These are phyloP conservation scores for Epichloe glyceriae DNA, from an alignment of 2,329 filamentous ascomycete species.

Conservation along the genomic window DNA sequence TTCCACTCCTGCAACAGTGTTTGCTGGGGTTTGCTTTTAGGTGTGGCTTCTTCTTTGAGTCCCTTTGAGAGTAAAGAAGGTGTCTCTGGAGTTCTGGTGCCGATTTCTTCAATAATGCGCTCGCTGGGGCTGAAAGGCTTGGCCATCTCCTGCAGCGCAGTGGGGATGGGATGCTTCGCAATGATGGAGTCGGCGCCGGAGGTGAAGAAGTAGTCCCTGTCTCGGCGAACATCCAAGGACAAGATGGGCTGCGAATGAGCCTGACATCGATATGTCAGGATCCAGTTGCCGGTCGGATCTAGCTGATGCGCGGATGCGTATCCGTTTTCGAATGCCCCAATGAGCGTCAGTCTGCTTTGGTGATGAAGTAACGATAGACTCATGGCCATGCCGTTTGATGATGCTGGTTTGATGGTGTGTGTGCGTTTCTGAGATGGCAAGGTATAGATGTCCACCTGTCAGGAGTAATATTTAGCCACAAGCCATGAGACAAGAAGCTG, in stretches of 20 bases:
- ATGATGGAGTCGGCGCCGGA: slow-evolving; percentile 73
- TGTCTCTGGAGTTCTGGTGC: slow-evolving; percentile 7
- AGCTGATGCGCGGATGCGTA: slow-evolving; percentile 53
- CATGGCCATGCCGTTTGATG: slow-evolving; percentile 77
- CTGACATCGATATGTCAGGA: slow-evolving; percentile 47
- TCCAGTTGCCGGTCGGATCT: slow-evolving; percentile 27
- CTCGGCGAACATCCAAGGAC: slow-evolving; percentile 48
- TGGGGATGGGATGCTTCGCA: slow-evolving; percentile 58
- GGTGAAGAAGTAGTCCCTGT: slow-evolving; percentile 53
- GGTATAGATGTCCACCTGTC: slow-evolving; percentile 66
- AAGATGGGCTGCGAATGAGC: slow-evolving; percentile 71
- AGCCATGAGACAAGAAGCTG: too few relatives aligned
- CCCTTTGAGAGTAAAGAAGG: slow-evolving; percentile 15
- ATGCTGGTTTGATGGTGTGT: slow-evolving; percentile 38
- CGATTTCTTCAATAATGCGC: background rate
- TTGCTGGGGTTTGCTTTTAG: background rate
- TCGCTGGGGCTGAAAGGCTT: slow-evolving; percentile 4
- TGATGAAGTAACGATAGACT: slow-evolving; percentile 50
- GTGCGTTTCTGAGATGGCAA: slow-evolving; percentile 63
- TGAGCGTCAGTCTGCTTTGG: slow-evolving; percentile 41
- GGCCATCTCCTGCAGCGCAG: slow-evolving; percentile 13
- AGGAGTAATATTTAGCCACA: slow-evolving; percentile 1
- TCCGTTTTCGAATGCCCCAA: slow-evolving; percentile 79
- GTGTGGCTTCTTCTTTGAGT: slow-evolving; percentile 5
- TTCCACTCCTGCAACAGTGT: slow-evolving; percentile 20